These are phyloP conservation scores for Papiliotrema terrestris DNA, from an alignment of 1,284 basidiomycete species.

Conservation along the genomic window DNA sequence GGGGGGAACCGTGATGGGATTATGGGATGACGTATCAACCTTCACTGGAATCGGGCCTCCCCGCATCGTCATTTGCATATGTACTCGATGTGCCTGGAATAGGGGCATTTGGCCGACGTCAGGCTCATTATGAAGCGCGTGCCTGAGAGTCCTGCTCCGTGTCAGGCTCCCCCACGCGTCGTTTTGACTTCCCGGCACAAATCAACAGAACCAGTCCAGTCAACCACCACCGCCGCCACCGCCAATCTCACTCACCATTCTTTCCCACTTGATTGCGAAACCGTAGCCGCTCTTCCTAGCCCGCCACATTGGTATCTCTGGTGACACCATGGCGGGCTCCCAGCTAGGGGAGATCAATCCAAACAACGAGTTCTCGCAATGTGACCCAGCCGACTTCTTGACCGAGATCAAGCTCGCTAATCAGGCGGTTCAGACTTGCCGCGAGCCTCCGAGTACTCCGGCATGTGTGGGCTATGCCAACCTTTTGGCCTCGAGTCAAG, in stretches of 20 bases:
- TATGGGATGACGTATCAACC: too few relatives aligned
- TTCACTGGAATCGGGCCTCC: too few relatives aligned
- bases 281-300: too few relatives aligned
- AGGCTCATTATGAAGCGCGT: background rate
- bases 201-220: background rate
- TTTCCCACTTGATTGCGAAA: too few relatives aligned
- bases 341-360: background rate
- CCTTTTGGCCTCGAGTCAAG: slow-evolving; percentile 23
- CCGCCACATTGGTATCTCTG: too few relatives aligned
- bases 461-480: slow-evolving; percentile 19
- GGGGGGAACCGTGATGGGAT: too few relatives aligned
- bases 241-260: too few relatives aligned
- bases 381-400: background rate
- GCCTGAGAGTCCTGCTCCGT: too few relatives aligned
- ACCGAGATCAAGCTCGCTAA: background rate
- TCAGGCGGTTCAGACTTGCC: background rate
- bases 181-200: background rate
- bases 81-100: background rate
- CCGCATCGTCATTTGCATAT: too few relatives aligned
- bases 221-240: background rate
- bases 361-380: background rate
- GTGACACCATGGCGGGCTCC: too few relatives aligned
- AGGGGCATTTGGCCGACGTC: background rate
- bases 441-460: slow-evolving; percentile 21
- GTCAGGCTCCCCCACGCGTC: background rate